Evolutionary conservation across 371 early-diverging fungal species (phyloP).

Genomic region (Batrachochytrium dendrobatidis): DNA sequence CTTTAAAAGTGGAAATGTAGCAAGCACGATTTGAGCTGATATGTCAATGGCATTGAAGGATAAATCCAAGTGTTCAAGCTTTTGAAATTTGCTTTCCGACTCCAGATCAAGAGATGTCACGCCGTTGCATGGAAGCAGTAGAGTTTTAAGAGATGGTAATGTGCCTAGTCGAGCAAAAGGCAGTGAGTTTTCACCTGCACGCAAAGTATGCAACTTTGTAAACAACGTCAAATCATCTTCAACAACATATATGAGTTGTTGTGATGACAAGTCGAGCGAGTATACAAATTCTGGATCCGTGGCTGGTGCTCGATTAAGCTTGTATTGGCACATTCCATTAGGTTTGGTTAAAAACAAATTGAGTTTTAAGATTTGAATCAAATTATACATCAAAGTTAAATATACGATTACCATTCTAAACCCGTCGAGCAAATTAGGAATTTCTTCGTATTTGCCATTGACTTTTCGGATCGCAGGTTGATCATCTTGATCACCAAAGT

Average conservation of each 20-base stretch:
- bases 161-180: slow-evolving; percentile 33
- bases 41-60: slow-evolving; percentile 35
- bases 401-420: slow-evolving; percentile 31
- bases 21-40: slow-evolving; percentile 31
- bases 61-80: slow-evolving; percentile 35
- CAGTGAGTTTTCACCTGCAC: slow-evolving; percentile 31
- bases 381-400: background rate
- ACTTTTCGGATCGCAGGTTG: background rate
- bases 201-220: slow-evolving; percentile 29
- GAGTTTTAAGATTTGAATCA: background rate
- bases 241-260: slow-evolving; percentile 28
- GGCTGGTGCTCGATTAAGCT: slow-evolving; percentile 30
- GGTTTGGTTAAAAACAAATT: background rate
- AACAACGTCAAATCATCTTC: slow-evolving; percentile 39
- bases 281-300: slow-evolving; percentile 36
- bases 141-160: slow-evolving; percentile 21
- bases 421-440: slow-evolving; percentile 40
- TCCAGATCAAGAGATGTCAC: slow-evolving; percentile 36
- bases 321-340: too few species aligned
- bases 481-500: background rate
- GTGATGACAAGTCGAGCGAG: slow-evolving; percentile 22
- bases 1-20: slow-evolving; percentile 30
- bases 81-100: slow-evolving; percentile 27
- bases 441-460: slow-evolving; percentile 25
- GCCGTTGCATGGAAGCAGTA: slow-evolving; percentile 32